phyloP scores from a whole-genome alignment of 345 rosid species.

The Hevea brasiliensis region DNA sequence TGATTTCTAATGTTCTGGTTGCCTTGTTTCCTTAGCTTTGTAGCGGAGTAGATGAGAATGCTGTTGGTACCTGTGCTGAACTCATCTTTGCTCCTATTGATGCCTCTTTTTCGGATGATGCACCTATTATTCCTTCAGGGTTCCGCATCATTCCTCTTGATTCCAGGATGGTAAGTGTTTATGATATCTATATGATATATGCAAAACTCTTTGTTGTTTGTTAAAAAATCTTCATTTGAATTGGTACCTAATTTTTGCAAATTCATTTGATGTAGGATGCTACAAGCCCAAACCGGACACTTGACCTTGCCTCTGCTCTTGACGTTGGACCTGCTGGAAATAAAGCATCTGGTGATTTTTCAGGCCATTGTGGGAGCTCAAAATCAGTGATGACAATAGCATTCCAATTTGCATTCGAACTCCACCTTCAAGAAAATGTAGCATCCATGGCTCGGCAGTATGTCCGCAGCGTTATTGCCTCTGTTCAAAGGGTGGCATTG shows the following conservation, averaged over 20 bases:
- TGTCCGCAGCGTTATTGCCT: conserved; percentile 89
- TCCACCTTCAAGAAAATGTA: conserved; percentile 98
- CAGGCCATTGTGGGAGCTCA: conserved; percentile 55
- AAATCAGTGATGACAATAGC: conserved; percentile 99
- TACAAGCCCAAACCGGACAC: conserved; percentile 90
- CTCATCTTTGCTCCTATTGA: conserved; percentile 98
- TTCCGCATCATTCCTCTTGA: conserved; percentile 99
- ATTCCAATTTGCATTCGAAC: conserved; percentile 92
- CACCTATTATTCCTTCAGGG: conserved; percentile 96
- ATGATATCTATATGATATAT: background rate
- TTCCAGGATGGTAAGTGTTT: conserved; percentile 64
- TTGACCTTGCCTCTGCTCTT: conserved; percentile 97
- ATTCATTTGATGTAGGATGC: conserved; percentile 58
- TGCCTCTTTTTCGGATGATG: conserved; percentile 97
- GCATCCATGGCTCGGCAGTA: conserved; percentile 98
- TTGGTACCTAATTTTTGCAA: background rate
- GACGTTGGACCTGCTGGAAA: conserved; percentile 88
- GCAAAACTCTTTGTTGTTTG: too few relatives aligned
- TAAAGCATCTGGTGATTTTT: conserved; percentile 59
- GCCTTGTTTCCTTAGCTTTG: conserved; percentile 20
- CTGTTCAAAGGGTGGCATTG: conserved; percentile 96
- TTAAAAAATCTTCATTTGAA: background rate
- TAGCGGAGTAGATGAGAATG: conserved; percentile 94
- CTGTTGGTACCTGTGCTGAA: conserved; percentile 91
- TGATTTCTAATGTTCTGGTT: background rate